A percentile compares a stretch with the other conserved stretches of the same genome.
These are phyloP conservation scores for Sclerotinia glacialis DNA, from an alignment of 2,329 filamentous ascomycete genomes.

Conservation along the genomic window DNA sequence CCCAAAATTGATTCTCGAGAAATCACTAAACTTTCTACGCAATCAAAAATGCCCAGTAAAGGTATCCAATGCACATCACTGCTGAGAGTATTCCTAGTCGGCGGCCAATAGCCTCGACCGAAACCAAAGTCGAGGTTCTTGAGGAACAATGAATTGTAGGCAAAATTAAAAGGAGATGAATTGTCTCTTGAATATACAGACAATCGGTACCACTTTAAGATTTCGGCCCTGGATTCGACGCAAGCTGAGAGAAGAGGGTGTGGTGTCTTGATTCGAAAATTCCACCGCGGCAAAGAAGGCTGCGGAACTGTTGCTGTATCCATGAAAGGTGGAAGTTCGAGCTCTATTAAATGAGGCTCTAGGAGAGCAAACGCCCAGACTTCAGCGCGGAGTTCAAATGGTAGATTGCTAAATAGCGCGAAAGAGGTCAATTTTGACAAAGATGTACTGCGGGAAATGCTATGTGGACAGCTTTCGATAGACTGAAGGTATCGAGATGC, in stretches of 20 bases:
- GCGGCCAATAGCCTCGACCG: not conserved
- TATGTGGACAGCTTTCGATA: not conserved
- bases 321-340: not conserved
- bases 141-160: not conserved
- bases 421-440: not conserved
- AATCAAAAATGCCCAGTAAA: not conserved
- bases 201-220: not conserved
- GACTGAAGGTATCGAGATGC: slow-evolving; percentile 9
- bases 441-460: not conserved
- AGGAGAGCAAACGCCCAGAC: slow-evolving; percentile 8
- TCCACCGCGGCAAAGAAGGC: not conserved
- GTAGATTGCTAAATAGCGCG: slow-evolving; percentile 8
- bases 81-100: not conserved
- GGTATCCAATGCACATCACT: not conserved
- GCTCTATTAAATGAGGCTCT: not conserved
- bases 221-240: slow-evolving; percentile 7
- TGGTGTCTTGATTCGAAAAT: not conserved
- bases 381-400: slow-evolving; percentile 4
- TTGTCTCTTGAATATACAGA: not conserved
- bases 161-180: not conserved
- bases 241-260: slow-evolving; percentile 11
- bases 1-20: slow-evolving; percentile 3
- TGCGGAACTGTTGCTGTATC: not conserved
- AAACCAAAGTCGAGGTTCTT: slow-evolving; percentile 5
- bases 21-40: slow-evolving; percentile 11